phyloP scores from a whole-genome alignment of 805 yeast genomes.

The Metschnikowia matae region DNA sequence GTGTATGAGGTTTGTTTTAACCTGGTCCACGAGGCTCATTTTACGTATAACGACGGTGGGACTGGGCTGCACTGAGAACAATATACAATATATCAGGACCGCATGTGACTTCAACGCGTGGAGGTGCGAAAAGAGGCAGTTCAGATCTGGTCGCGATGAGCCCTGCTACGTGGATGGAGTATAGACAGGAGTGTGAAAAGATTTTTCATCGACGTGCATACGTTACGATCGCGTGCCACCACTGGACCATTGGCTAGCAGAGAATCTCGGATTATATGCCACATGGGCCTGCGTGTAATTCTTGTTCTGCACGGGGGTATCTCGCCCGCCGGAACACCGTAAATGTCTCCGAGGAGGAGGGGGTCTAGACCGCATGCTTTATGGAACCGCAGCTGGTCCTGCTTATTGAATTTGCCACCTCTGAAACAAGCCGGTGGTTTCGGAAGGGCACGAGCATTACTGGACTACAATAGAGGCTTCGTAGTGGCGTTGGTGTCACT shows the following conservation, averaged over 20 bases:
- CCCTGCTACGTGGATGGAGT: not conserved
- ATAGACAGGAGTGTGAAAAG: slow-evolving; percentile 1
- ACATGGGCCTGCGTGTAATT: not conserved
- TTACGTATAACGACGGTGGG: not conserved
- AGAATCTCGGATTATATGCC: not conserved
- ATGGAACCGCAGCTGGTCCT: not conserved
- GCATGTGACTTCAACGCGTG: not conserved
- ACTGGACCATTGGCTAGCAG: not conserved
- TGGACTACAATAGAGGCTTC: not conserved
- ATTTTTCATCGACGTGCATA: slow-evolving; percentile 1
- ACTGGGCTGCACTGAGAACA: not conserved
- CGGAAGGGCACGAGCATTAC: not conserved
- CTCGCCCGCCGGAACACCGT: not conserved
- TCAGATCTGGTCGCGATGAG: slow-evolving; percentile 1
- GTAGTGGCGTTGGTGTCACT: not conserved
- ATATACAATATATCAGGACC: not conserved
- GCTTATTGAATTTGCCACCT: not conserved
- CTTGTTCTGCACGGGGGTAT: not conserved
- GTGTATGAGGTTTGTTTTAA: slow-evolving; percentile 40
- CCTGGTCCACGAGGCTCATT: slow-evolving; percentile 29
- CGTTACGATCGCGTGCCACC: not conserved
- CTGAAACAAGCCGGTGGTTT: not conserved
- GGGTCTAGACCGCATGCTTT: not conserved
- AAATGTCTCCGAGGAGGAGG: not conserved
- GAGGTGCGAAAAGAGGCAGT: not conserved